Conservation (phyloP, 192 early-diverging fungal species). For the Linnemannia schmuckeri region DNA sequence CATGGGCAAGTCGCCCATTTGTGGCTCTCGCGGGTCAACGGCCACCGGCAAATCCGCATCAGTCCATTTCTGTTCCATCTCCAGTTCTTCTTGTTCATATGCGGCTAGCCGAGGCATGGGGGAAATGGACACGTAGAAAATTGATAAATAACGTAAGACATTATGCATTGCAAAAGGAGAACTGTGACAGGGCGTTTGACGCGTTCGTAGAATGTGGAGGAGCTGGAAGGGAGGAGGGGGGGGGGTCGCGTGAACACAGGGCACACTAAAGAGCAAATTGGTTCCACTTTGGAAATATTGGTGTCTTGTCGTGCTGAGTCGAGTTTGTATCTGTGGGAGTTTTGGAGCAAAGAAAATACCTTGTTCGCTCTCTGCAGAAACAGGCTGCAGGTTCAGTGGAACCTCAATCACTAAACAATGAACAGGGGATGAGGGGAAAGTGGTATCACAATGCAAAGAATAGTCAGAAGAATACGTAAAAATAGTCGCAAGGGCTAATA, state of each 20-base stretch:
- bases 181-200: background rate
- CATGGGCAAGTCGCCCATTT: slow-evolving; percentile 6
- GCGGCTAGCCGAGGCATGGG: background rate
- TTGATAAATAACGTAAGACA: background rate
- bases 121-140: background rate
- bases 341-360: slow-evolving; percentile 11
- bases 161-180: background rate
- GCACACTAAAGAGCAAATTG: background rate
- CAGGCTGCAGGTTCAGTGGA: slow-evolving; percentile 35
- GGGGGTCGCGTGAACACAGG: background rate
- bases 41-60: slow-evolving; percentile 27
- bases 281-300: background rate
- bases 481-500: background rate
- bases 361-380: slow-evolving; percentile 37
- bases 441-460: background rate
- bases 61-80: slow-evolving; percentile 47
- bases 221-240: background rate
- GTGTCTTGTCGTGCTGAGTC: background rate
- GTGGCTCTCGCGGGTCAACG: slow-evolving; percentile 1
- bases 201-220: background rate
- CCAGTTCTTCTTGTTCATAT: slow-evolving; percentile 27
- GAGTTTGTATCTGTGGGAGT: background rate
- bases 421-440: background rate
- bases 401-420: slow-evolving; percentile 21
- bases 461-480: background rate